Base-by-base conservation (phyloP, 176 grass and related monocot genomes). In the Carex littledalei region DNA sequence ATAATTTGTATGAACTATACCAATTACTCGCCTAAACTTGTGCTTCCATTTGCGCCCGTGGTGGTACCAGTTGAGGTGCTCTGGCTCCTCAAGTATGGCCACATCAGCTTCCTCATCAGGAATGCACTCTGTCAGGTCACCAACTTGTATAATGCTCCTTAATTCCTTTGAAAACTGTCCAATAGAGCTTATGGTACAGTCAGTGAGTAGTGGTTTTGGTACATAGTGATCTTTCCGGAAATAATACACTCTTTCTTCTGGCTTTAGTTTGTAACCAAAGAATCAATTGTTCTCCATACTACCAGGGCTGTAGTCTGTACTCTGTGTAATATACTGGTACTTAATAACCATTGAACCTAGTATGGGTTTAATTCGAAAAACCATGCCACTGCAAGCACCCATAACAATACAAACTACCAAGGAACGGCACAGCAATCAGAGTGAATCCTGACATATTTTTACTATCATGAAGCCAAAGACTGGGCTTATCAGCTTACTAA, bases 41-140 rank as follows among this genome's bases (percentile, higher is more conserved):
- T 54, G 85, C 90, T 99, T 99, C 96, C 93, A 99, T 82, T 84
- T 91, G 21, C 91, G 18, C 0, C 96, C 96, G 87, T 95, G 93
- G 71, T 99, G 96, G 76, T 99, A 95, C 96, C 96, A 99, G 63
- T 90, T 99, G 65, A 95, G 80, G 90, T 95, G 96, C 87, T 99
- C 96, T 0, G 96, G 96, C 73, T 99, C 96, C 86, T 99, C 96
- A 41, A 99, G 90, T 67, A 99, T 84, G 57, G 93, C 96, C 89
- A 99, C 84, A 53, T 99, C 91, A 79, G 93, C 96, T 70, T 84
- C 58, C 70, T 95, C 96, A 80, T 99, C 89, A 62, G 93, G 90
- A 95, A 95, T 91, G 73, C 85, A 92, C 53, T 86, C 87, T 58
- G 96, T 94, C 77, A 99, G 90, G 86, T 99, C 93, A 56, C 93